These are phyloP conservation scores for Jamesozyma spencerorum DNA, from an alignment of 805 yeast genomes.

Conservation along the genomic window DNA sequence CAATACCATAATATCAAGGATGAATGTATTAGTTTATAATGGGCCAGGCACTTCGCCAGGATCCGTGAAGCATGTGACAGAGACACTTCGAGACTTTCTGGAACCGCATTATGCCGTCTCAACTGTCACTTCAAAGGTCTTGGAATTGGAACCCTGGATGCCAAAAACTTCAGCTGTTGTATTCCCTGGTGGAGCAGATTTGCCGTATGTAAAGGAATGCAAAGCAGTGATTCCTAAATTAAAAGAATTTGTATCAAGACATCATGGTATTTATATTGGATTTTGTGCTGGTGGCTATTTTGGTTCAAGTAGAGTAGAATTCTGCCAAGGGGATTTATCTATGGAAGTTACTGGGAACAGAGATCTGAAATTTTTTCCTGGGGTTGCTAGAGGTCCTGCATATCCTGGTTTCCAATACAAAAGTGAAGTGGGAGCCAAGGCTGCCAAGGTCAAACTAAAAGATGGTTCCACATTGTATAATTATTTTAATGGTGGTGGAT, in stretches of 20 bases:
- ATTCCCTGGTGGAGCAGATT: conserved; percentile 95
- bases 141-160: conserved; percentile 83
- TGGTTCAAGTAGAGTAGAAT: conserved; percentile 66
- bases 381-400: conserved; percentile 73
- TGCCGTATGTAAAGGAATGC: conserved; percentile 68
- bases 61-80: conserved; percentile 74
- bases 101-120: conserved; percentile 87
- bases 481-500: conserved; percentile 87
- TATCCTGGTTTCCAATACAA: conserved; percentile 73
- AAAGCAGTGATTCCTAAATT: conserved; percentile 58
- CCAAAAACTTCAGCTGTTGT: conserved; percentile 69
- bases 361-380: conserved; percentile 76
- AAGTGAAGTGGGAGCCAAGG: conserved; percentile 65
- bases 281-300: conserved; percentile 95
- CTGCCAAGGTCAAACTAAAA: conserved; percentile 39
- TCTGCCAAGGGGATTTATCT: conserved; percentile 60
- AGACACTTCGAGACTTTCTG: conserved; percentile 60
- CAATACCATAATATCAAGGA: conserved; percentile 16
- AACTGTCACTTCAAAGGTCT: conserved; percentile 50
- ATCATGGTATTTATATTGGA: conserved; percentile 80
- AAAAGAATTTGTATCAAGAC: conserved; percentile 54
- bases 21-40: conserved; percentile 67
- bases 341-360: conserved; percentile 82
- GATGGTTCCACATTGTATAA: conserved; percentile 22
- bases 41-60: conserved; percentile 83